These are phyloP conservation scores for Rhodotorula sp. DNA, from an alignment of 1,284 basidiomycete genomes.

Conservation along the genomic window DNA sequence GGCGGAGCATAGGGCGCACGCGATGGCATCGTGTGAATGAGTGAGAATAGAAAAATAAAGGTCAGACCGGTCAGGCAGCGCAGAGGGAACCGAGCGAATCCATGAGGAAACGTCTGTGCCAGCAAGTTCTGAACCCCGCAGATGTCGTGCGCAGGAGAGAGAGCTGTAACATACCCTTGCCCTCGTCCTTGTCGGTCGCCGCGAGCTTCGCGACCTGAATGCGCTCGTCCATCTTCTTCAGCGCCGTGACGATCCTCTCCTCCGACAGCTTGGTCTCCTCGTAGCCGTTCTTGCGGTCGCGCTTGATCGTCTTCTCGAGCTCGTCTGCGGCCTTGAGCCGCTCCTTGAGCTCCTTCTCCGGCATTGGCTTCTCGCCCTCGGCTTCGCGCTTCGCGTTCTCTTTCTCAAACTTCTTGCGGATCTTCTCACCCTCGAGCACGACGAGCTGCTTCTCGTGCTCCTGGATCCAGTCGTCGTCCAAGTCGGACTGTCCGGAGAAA, in stretches of 20 bases:
- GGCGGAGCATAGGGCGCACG: neutral
- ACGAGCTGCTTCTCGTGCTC: conserved; percentile 72
- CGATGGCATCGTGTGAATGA: neutral
- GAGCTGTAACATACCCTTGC: conserved; percentile 57
- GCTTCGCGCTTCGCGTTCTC: conserved; percentile 61
- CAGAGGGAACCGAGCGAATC: neutral
- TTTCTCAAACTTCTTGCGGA: conserved; percentile 67
- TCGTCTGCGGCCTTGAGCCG: conserved; percentile 69
- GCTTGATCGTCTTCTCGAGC: conserved; percentile 70
- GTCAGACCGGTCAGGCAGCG: no score
- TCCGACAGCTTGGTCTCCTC: conserved; percentile 29
- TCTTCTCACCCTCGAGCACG: conserved; percentile 61
- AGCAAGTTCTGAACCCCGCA: neutral
- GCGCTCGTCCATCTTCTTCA: conserved; percentile 73
- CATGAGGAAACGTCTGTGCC: neutral
- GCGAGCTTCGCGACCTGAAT: conserved; percentile 80
- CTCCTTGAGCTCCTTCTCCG: conserved; percentile 49
- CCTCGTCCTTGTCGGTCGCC: conserved; percentile 83
- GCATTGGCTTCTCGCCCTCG: conserved; percentile 57
- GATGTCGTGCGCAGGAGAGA: no score
- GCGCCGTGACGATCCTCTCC: conserved; percentile 53
- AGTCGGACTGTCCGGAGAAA: conserved; percentile 59
- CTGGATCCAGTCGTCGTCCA: conserved; percentile 86
- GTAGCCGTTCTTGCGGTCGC: conserved; percentile 77
- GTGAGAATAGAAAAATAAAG: neutral